These are phyloP conservation scores for Flaveria floridana DNA, from an alignment of 140 eudicot genomes.

Conservation along the genomic window DNA sequence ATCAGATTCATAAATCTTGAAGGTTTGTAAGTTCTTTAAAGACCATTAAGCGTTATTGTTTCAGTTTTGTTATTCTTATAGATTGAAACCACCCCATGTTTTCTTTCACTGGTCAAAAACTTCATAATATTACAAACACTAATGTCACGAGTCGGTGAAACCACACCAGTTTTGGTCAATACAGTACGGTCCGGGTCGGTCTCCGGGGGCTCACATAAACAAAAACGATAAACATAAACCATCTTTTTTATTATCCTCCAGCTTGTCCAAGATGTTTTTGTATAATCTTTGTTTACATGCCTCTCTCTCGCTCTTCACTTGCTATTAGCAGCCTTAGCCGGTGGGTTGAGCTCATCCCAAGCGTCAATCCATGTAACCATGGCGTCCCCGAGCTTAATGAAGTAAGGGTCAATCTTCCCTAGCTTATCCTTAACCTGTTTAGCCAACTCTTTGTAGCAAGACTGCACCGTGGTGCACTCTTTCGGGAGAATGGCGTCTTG, in stretches of 20 bases:
- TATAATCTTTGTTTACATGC: slow-evolving; percentile 6
- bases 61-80: slow-evolving; percentile 23
- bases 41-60: slow-evolving; percentile 15
- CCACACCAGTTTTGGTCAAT: slow-evolving; percentile 17
- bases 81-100: slow-evolving; percentile 10
- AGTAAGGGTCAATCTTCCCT: slow-evolving; percentile 65
- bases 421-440: slow-evolving; percentile 80
- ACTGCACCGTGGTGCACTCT: slow-evolving; percentile 75
- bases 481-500: slow-evolving; percentile 64
- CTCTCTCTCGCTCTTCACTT: slow-evolving; percentile 31
- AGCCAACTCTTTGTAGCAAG: slow-evolving; percentile 69
- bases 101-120: slow-evolving; percentile 12
- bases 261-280: slow-evolving; percentile 25
- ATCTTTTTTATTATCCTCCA: slow-evolving; percentile 27
- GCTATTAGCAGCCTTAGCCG: slow-evolving; percentile 36
- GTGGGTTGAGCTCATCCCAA: slow-evolving; percentile 82
- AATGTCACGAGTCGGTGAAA: slow-evolving; percentile 18
- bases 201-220: slow-evolving; percentile 7
- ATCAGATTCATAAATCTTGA: not conserved
- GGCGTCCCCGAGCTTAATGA: slow-evolving; percentile 70
- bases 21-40: slow-evolving; percentile 27
- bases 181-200: slow-evolving; percentile 9
- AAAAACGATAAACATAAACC: slow-evolving; percentile 24
- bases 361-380: slow-evolving; percentile 96
- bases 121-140: slow-evolving; percentile 38